A percentile compares a stretch with the other conserved stretches of the same genome.
phyloP scores from a whole-genome alignment of 805 yeast genomes.

The Ogataea polymorpha region DNA sequence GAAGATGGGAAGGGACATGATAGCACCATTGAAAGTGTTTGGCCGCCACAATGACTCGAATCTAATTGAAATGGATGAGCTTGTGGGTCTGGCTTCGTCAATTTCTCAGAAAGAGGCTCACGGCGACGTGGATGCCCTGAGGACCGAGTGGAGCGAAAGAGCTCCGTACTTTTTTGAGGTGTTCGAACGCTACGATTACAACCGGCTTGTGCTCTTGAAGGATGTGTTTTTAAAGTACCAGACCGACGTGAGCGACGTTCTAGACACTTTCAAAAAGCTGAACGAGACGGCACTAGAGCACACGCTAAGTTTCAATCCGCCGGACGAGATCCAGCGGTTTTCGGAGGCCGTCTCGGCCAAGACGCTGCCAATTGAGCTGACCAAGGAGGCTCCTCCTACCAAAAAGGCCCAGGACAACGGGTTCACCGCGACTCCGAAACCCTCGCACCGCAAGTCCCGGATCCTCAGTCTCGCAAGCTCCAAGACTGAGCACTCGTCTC shows the following conservation, averaged over 20 bases:
- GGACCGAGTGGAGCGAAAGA: slow-evolving; percentile 67
- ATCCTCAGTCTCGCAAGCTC: slow-evolving; percentile 11
- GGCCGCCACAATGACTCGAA: slow-evolving; percentile 49
- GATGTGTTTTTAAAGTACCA: slow-evolving; percentile 64
- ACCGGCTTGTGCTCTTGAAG: slow-evolving; percentile 59
- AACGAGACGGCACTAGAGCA: slow-evolving; percentile 67
- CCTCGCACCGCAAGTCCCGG: slow-evolving; percentile 11
- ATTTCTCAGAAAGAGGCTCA: slow-evolving; percentile 19
- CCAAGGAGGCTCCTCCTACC: slow-evolving; percentile 13
- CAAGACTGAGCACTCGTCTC: slow-evolving; percentile 8
- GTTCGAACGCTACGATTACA: slow-evolving; percentile 68
- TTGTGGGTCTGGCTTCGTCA: slow-evolving; percentile 25
- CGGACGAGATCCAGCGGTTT: slow-evolving; percentile 56
- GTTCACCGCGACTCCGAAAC: slow-evolving; percentile 20
- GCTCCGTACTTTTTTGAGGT: slow-evolving; percentile 75
- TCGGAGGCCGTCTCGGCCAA: slow-evolving; percentile 37
- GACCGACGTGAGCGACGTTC: slow-evolving; percentile 54
- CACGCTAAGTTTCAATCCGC: slow-evolving; percentile 60
- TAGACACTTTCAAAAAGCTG: slow-evolving; percentile 41
- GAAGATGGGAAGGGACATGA: slow-evolving; percentile 52
- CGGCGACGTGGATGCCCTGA: slow-evolving; percentile 40
- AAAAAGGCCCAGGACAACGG: slow-evolving; percentile 13
- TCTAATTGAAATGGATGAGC: slow-evolving; percentile 39
- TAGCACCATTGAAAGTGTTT: slow-evolving; percentile 51
- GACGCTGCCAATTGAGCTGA: slow-evolving; percentile 27